A percentile compares a stretch with the other conserved stretches of the same genome.
Conservation (phyloP, 306 rosid genomes). For the Prosopis cineraria region DNA sequence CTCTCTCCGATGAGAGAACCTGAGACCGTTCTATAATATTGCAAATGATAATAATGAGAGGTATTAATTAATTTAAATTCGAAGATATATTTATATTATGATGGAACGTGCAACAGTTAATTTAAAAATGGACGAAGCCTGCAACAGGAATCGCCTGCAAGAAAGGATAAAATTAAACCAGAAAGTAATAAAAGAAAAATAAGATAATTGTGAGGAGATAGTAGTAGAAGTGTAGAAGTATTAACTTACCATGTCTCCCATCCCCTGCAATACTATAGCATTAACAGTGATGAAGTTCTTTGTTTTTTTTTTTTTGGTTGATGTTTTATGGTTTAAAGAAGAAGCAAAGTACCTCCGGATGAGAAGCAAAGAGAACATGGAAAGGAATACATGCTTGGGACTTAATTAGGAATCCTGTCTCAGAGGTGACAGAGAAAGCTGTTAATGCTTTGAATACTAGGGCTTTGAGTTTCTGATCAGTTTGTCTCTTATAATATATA, state of each 20-base stretch:
- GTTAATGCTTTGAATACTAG: conserved; percentile 48
- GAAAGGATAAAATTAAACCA: conserved; percentile 37
- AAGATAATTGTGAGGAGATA: conserved; percentile 38
- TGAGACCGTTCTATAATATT: conserved; percentile 1
- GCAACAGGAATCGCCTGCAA: conserved; percentile 85
- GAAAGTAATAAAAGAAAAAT: conserved; percentile 54
- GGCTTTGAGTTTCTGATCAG: conserved; percentile 51
- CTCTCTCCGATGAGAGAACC: conserved; percentile 4
- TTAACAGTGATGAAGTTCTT: conserved; percentile 32
- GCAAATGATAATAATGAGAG: conserved; percentile 3
- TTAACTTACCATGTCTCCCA: conserved; percentile 47
- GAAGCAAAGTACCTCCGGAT: conserved; percentile 57
- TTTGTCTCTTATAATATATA: conserved; percentile 46
- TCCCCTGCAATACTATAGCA: conserved; percentile 61
- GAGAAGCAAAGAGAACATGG: conserved; percentile 79
- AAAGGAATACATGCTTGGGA: conserved; percentile 73
- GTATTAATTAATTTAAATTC: not conserved
- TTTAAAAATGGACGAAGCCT: conserved; percentile 42
- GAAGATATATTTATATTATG: not conserved
- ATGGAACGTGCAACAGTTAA: not conserved
- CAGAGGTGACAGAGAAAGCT: conserved; percentile 64
- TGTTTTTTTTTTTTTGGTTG: not conserved
- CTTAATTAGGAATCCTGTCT: conserved; percentile 72
- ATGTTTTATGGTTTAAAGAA: conserved; percentile 38
- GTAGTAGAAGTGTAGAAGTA: not conserved